Evolutionary conservation across 2,329 filamentous ascomycete genomes (phyloP).

Genomic region (Cytospora mali): DNA sequence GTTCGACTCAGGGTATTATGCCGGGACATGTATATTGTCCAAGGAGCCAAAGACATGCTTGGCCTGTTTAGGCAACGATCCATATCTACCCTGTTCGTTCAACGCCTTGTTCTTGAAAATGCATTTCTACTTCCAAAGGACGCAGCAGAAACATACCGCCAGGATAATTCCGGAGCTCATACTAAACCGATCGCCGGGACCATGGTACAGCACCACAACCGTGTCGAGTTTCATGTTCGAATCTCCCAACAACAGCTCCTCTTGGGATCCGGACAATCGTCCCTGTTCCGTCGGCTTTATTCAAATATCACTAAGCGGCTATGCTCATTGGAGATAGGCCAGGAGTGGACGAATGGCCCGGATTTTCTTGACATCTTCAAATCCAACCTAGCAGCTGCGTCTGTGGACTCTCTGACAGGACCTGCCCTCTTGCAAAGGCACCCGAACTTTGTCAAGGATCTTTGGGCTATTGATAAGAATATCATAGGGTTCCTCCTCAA

Average conservation of each 20-base stretch:
- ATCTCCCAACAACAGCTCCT: background rate
- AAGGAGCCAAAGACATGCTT: background rate
- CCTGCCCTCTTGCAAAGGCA: background rate
- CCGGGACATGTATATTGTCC: background rate
- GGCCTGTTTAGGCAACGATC: background rate
- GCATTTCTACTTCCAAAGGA: background rate
- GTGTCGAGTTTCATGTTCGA: background rate
- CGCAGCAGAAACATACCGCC: background rate
- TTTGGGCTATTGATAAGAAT: background rate
- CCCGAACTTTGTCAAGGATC: background rate
- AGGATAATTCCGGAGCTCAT: background rate
- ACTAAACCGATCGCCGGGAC: background rate
- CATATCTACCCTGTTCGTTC: background rate
- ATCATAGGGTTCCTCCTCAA: background rate
- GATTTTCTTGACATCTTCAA: background rate
- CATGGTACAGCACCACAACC: conserved; percentile 1
- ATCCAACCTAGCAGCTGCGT: background rate
- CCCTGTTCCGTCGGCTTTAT: background rate
- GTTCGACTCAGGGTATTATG: background rate
- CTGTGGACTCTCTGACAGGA: background rate
- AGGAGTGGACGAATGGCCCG: background rate
- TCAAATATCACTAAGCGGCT: background rate
- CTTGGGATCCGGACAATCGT: background rate
- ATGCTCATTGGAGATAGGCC: background rate
- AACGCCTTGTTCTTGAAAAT: background rate